Conservation (phyloP, 257 asterid genomes). For the Osmanthus fragrans region DNA sequence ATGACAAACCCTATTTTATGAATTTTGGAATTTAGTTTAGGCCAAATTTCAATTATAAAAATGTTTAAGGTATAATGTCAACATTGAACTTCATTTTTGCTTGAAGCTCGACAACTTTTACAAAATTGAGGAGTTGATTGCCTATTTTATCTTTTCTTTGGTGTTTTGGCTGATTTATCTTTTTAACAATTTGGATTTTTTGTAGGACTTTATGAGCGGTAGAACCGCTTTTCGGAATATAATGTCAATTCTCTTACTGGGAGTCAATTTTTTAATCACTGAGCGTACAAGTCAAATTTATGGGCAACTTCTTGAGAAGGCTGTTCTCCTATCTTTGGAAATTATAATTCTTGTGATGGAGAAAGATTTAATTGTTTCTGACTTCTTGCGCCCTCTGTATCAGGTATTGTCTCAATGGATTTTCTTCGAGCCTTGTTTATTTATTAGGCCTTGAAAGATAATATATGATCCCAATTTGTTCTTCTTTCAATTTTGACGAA, state of each 20-base stretch:
- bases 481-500: not conserved
- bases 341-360: conserved; percentile 78
- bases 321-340: conserved; percentile 81
- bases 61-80: not conserved
- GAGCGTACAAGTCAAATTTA: conserved; percentile 75
- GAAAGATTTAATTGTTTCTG: conserved; percentile 71
- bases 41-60: not conserved
- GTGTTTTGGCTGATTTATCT: conserved; percentile 11
- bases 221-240: conserved; percentile 78
- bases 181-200: conserved; percentile 21
- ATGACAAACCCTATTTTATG: not conserved
- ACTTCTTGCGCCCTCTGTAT: conserved; percentile 86
- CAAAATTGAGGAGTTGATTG: conserved; percentile 17
- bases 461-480: conserved; percentile 1
- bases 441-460: conserved; percentile 8
- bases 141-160: conserved; percentile 8
- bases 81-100: not conserved
- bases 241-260: conserved; percentile 76
- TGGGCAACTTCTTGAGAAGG: conserved; percentile 79
- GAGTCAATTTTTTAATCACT: conserved; percentile 65
- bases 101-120: not conserved
- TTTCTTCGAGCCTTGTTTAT: conserved; percentile 16
- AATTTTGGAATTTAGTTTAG: not conserved
- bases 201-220: conserved; percentile 98
- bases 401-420: conserved; percentile 50